Percentiles rank a stretch among this genome's conserved stretches.
These are phyloP conservation scores for Candida ovalis DNA, from an alignment of 805 yeast species.

Conservation along the genomic window DNA sequence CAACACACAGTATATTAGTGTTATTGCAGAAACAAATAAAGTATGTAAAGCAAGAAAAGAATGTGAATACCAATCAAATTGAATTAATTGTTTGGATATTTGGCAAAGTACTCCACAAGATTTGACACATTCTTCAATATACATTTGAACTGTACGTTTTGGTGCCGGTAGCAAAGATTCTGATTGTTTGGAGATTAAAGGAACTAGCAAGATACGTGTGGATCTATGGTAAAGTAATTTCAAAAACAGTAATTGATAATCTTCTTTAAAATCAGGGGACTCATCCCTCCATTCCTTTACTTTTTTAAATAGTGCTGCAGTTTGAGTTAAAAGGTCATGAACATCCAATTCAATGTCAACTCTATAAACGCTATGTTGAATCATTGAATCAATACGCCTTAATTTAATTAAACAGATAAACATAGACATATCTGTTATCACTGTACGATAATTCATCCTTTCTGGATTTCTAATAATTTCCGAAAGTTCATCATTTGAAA, in stretches of 20 bases:
- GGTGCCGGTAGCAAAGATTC: neutral
- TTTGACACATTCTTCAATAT: constrained; percentile 17
- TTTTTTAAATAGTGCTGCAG: constrained; percentile 7
- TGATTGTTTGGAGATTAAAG: constrained; percentile 12
- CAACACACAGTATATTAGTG: constrained; percentile 20
- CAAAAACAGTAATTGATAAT: constrained; percentile 11
- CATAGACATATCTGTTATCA: constrained; percentile 17
- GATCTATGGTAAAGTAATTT: constrained; percentile 19
- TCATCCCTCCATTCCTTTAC: constrained; percentile 16
- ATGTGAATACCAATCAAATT: constrained; percentile 22
- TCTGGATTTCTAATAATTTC: constrained; percentile 20
- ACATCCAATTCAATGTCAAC: constrained; percentile 14
- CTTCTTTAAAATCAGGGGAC: constrained; percentile 14
- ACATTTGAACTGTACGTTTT: constrained; percentile 6
- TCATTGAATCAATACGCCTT: constrained; percentile 18
- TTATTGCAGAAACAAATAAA: constrained; percentile 22
- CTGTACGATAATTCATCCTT: constrained; percentile 6
- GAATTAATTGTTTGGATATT: constrained; percentile 18
- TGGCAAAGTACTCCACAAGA: constrained; percentile 22
- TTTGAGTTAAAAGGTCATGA: constrained; percentile 9
- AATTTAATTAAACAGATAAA: constrained; percentile 11
- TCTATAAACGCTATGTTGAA: constrained; percentile 19
- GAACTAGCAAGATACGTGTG: constrained; percentile 15
- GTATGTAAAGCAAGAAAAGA: constrained; percentile 21
- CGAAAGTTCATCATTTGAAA: constrained; percentile 13